phyloP scores from a whole-genome alignment of 2,329 filamentous ascomycete species.

The Claviceps humidiphila region DNA sequence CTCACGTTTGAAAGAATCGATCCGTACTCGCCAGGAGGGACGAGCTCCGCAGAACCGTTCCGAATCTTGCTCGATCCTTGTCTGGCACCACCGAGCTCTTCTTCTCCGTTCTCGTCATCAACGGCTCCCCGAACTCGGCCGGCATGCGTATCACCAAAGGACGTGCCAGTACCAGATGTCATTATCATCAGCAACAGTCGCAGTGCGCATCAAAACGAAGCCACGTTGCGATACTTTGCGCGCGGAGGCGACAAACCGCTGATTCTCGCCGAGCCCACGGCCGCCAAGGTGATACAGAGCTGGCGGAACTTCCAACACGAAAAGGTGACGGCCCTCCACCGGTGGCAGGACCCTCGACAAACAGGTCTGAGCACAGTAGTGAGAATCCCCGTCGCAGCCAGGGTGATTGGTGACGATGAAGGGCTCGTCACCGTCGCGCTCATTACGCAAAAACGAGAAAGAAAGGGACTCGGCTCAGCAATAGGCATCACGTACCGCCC shows the following conservation, averaged over 20 bases:
- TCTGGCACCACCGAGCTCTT: constrained; percentile 39
- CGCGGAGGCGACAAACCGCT: constrained; percentile 37
- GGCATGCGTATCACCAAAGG: constrained; percentile 36
- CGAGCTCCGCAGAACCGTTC: constrained; percentile 32
- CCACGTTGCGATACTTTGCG: constrained; percentile 52
- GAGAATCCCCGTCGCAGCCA: constrained; percentile 39
- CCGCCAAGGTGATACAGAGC: constrained; percentile 49
- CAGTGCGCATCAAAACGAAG: constrained; percentile 58
- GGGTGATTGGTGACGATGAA: constrained; percentile 34
- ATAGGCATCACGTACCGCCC: constrained; percentile 61
- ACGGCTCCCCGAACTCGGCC: constrained; percentile 40
- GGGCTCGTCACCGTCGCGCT: constrained; percentile 63
- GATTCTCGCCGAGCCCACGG: constrained; percentile 53
- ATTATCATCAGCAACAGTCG: constrained; percentile 33
- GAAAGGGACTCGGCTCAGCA: constrained; percentile 49
- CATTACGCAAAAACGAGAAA: constrained; percentile 46
- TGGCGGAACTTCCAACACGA: constrained; percentile 55
- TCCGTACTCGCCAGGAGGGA: constrained; percentile 2
- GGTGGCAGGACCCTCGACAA: constrained; percentile 30
- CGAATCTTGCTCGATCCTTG: constrained; percentile 62
- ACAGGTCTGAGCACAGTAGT: constrained; percentile 21
- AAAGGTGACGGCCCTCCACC: constrained; percentile 30
- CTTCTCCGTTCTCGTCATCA: constrained; percentile 49
- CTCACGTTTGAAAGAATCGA: constrained; percentile 45
- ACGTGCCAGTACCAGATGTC: constrained; percentile 30